Conservation (phyloP, 306 rosid genomes). For the Lithocarpus polystachyus region DNA sequence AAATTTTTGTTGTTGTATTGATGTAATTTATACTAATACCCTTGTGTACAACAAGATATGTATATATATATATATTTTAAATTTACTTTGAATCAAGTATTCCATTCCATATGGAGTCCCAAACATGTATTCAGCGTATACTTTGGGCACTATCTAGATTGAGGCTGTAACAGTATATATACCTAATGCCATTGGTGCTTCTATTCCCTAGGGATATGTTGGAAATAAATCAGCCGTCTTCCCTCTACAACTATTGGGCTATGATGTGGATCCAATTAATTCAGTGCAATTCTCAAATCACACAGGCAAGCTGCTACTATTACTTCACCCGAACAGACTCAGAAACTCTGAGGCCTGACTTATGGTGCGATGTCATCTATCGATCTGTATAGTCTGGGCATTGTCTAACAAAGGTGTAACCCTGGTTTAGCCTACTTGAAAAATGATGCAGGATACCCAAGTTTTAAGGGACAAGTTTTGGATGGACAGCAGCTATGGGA, state of each 20-base stretch:
- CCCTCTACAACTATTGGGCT: constrained; percentile 83
- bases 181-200: constrained; percentile 7
- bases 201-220: constrained; percentile 62
- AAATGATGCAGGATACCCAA: constrained; percentile 71
- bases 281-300: constrained; percentile 92
- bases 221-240: constrained; percentile 87
- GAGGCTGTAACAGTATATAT: not conserved
- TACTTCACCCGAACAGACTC: constrained; percentile 41
- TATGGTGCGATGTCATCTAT: constrained; percentile 47
- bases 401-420: constrained; percentile 19
- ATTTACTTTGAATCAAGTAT: not conserved
- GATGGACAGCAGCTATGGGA: constrained; percentile 79
- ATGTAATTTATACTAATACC: not conserved
- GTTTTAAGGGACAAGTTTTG: constrained; percentile 85
- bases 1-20: not conserved
- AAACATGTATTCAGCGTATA: not conserved
- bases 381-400: constrained; percentile 21
- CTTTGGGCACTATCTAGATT: not conserved
- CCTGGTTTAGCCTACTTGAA: constrained; percentile 30
- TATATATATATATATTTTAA: not conserved
- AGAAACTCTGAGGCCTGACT: constrained; percentile 41
- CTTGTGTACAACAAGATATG: not conserved
- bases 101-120: not conserved
- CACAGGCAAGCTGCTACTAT: constrained; percentile 76
- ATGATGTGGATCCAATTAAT: constrained; percentile 86